phyloP scores from a whole-genome alignment of 2,329 filamentous ascomycete species.

The Aspergillus clavatus region DNA sequence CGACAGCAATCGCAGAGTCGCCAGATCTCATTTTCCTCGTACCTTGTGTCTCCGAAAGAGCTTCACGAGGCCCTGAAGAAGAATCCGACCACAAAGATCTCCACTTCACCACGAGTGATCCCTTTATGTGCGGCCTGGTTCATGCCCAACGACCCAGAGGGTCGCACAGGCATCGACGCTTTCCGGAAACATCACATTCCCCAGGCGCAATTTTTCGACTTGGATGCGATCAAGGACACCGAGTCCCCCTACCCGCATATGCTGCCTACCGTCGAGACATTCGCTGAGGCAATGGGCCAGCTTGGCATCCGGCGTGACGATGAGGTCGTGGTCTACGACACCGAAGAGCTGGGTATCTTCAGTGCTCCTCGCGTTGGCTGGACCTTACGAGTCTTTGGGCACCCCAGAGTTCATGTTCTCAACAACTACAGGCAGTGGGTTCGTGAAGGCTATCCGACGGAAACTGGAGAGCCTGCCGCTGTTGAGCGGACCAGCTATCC shows the following conservation, averaged over 20 bases:
- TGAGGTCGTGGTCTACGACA: constrained; percentile 89
- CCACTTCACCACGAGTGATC: constrained; percentile 75
- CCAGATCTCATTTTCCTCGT: constrained; percentile 62
- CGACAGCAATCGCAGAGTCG: constrained; percentile 40
- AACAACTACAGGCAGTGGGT: constrained; percentile 98
- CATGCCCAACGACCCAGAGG: constrained; percentile 75
- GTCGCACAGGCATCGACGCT: constrained; percentile 70
- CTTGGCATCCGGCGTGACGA: constrained; percentile 85
- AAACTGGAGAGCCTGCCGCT: constrained; percentile 57
- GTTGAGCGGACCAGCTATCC: constrained; percentile 44
- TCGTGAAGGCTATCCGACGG: constrained; percentile 72
- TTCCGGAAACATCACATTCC: constrained; percentile 83
- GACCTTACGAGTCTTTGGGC: constrained; percentile 88
- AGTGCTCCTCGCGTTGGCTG: constrained; percentile 89
- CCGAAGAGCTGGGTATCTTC: constrained; percentile 86
- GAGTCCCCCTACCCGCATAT: constrained; percentile 92
- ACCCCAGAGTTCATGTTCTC: constrained; percentile 78
- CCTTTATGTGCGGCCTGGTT: constrained; percentile 95
- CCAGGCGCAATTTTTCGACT: constrained; percentile 88
- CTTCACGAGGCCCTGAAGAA: constrained; percentile 75
- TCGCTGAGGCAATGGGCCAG: constrained; percentile 81
- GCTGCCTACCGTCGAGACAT: constrained; percentile 76
- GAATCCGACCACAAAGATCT: constrained; percentile 73
- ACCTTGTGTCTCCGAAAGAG: constrained; percentile 80
- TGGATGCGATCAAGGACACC: constrained; percentile 85